Base-by-base conservation (phyloP, 2,329 filamentous ascomycete species). In the Penicillium sp. region DNA sequence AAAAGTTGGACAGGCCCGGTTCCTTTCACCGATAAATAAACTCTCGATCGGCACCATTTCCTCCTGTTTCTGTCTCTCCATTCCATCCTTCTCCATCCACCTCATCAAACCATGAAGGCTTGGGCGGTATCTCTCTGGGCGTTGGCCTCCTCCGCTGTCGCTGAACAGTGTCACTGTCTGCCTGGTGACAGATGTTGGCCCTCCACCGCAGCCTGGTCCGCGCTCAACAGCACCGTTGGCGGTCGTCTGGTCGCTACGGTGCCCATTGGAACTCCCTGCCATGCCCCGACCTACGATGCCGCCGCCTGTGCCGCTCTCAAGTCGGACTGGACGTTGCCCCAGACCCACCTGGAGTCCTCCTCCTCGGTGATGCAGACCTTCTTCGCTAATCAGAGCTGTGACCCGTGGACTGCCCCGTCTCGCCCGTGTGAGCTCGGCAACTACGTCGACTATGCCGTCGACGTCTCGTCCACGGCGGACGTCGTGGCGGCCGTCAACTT, bases 151-250 rank as follows among this genome's bases (percentile, higher is more conserved):
- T 51, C 58, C 23, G 51, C 43, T 15, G 52, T 54, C 28, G 15
- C 26, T 13, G 6, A n/a, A 4, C 4, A 46, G 6, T 67, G 65
- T 42, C 60, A 58, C 56, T 68, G 65, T 34, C 46, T 67, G 43
- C 74, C 73, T 2, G 64, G 64, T 6, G 69, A 76, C 46, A 43
- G 53, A 23, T 76, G 74, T 56, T 75, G 73, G 73, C 65, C 72
- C 58, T 57, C 63, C 4, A n/a, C 53, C 1, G 51, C 61, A 6
- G 54, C 55, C n/a, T 74, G 73, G 72, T 51, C 58, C 3, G 47
- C 58, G 7, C 58, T 76, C 33, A 76, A 75, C 58, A 52, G 49
- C 42, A 72, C 72, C 3, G 67, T 75, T 5, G 64, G 60, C 24
- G 73, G 73, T 41, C 67, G 66, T 47, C 60, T 76, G 45, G 58